Base-by-base conservation (phyloP, 2,329 filamentous ascomycete genomes). In the Diaporthe longicolla region DNA sequence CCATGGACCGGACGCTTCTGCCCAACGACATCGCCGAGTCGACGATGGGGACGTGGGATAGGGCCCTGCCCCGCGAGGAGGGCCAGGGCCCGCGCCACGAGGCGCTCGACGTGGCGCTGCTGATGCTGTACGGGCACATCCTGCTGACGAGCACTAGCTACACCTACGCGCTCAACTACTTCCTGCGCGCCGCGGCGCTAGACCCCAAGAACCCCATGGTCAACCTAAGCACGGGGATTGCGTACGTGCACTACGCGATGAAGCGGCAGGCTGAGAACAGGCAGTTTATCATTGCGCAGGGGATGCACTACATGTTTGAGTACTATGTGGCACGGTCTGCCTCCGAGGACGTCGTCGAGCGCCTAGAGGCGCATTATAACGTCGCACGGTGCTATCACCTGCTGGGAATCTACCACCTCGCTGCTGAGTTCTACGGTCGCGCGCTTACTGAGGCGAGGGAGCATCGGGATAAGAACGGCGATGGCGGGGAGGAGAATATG, bases 51-150 rank as follows among this genome's bases (percentile, higher is more conserved):
- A 59, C 68, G n/a, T 75, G 74, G 74, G 79, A 77, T 59, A 61
- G 69, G 54, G 73, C 75, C 19, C 70, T 48, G 71, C 78, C 57
- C 43, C 76, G 55, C 70, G 66, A 74, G 66, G 83, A 84, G 61
- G 81, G 81, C 29, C 78, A 81, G 57, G 80, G 81, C 70, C 77
- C 70, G 1, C 65, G 70, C 4, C 70, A 76, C 70, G 71, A 73
- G 65, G 77, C 76, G 19, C 87, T 97, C 76, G 95, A 98, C 81
- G 90, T 95, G 10, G 93, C 93, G 35, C 87, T 98, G 13, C 88
- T 99, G 17, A 93, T 95, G 81, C 89, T 98, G 0, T 98, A 98
- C 80, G 97, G 94, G 0, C 94, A 98, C 80, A 95, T 98, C 75
- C 87, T 98, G 7, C 95, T 95, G 78, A 93, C 92, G 0, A 95